Percentiles rank a stretch among this genome's conserved stretches.
Evolutionary conservation across 352 stramenopile genomes (phyloP).

Genomic region (Phytophthora citricola): DNA sequence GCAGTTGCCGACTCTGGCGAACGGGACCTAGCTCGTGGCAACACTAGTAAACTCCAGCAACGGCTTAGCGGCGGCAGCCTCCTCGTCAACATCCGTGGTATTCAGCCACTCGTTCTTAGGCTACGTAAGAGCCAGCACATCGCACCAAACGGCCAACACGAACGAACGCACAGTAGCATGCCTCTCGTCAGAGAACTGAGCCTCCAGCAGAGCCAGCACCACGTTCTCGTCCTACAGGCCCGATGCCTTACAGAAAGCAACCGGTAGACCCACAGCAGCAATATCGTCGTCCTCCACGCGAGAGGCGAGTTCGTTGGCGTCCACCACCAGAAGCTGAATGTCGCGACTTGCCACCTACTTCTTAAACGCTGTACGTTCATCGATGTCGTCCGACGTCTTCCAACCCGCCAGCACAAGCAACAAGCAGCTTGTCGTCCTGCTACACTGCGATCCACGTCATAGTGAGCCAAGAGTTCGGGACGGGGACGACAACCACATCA

Average conservation of each 20-base stretch:
- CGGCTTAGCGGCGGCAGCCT: conserved; percentile 5
- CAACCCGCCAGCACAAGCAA: no score
- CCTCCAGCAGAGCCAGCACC: conserved; percentile 61
- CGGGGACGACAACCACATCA: conserved; percentile 63
- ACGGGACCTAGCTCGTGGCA: conserved; percentile 59
- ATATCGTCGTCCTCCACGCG: conserved; percentile 52
- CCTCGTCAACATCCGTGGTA: no score
- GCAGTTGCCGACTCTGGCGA: conserved; percentile 21
- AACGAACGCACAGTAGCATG: conserved; percentile 62
- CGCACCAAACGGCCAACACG: conserved; percentile 65
- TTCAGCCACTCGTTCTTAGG: conserved; percentile 49
- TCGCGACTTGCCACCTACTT: no score
- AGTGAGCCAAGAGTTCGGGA: conserved; percentile 41
- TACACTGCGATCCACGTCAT: conserved; percentile 12
- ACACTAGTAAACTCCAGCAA: conserved; percentile 44
- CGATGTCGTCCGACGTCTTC: no score
- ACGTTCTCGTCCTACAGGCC: conserved; percentile 64
- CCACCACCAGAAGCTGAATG: no score
- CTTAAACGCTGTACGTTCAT: no score
- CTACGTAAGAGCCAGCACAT: conserved; percentile 59
- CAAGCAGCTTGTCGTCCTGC: conserved; percentile 36
- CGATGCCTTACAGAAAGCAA: conserved; percentile 61
- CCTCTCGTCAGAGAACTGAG: conserved; percentile 44
- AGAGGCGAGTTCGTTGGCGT: no score
- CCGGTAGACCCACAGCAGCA: conserved; percentile 53